phyloP scores from a whole-genome alignment of 2,329 filamentous ascomycete genomes.

The Hymenoscyphus albidus region DNA sequence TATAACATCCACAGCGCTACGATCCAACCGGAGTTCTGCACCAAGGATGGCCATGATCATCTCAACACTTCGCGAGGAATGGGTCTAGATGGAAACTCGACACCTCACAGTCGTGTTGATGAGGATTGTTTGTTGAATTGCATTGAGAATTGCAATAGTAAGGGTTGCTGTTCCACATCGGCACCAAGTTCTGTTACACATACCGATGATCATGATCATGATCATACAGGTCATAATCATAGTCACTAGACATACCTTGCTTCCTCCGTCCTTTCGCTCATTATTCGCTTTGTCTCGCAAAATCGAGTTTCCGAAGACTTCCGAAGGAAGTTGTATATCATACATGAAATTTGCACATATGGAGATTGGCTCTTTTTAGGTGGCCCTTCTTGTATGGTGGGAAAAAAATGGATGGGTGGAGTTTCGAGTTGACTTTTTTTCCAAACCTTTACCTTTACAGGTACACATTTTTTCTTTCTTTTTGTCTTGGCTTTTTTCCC shows the following conservation, averaged over 20 bases:
- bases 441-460: background rate
- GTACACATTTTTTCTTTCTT: background rate
- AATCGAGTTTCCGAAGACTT: background rate
- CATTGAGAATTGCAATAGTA: constrained; percentile 35
- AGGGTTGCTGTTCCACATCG: constrained; percentile 32
- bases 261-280: background rate
- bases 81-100: constrained; percentile 29
- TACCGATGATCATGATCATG: constrained; percentile 25
- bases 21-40: constrained; percentile 87
- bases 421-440: background rate
- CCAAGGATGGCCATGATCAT: constrained; percentile 42
- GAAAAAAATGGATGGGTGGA: background rate
- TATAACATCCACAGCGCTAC: constrained; percentile 97
- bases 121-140: constrained; percentile 35
- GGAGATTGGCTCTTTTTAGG: background rate
- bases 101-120: constrained; percentile 27
- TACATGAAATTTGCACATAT: constrained; percentile 1
- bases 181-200: constrained; percentile 24
- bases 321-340: background rate
- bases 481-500: background rate
- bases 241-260: constrained; percentile 25
- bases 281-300: background rate
- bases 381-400: background rate
- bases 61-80: constrained; percentile 17
- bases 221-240: constrained; percentile 33